phyloP scores from a whole-genome alignment of 441 rosid genomes.

The Populus hybrid region DNA sequence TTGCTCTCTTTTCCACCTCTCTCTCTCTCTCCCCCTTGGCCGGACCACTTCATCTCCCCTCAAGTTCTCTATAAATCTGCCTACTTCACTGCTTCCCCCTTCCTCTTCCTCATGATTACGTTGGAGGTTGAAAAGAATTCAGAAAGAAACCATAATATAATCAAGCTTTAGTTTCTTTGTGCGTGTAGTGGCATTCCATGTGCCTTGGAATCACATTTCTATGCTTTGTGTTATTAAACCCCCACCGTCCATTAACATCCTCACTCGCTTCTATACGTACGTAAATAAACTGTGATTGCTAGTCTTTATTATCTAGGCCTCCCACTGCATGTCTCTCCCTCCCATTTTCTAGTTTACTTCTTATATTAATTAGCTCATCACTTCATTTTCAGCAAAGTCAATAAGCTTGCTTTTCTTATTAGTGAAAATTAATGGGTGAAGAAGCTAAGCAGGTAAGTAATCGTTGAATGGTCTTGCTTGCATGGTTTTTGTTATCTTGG shows the following conservation, averaged over 20 bases:
- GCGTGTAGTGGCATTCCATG: conserved; percentile 43
- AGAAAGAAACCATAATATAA: conserved; percentile 15
- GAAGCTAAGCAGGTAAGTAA: conserved; percentile 50
- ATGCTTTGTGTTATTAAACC: conserved; percentile 11
- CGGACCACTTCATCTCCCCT: background rate
- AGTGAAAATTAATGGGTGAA: conserved; percentile 44
- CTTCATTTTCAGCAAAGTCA: background rate
- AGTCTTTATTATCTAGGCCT: background rate
- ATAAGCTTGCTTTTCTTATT: background rate
- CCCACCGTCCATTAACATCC: conserved; percentile 24
- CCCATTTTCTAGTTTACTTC: background rate
- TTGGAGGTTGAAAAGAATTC: conserved; percentile 15
- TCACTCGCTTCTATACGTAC: background rate
- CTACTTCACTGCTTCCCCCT: conserved; percentile 26
- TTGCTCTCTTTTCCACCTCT: background rate
- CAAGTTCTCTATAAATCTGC: conserved; percentile 27
- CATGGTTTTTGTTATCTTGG: background rate
- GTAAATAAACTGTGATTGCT: background rate
- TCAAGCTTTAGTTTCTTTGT: conserved; percentile 7
- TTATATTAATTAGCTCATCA: background rate
- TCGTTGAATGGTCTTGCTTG: background rate
- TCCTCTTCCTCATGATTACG: conserved; percentile 4
- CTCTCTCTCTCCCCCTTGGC: background rate
- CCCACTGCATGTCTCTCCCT: background rate
- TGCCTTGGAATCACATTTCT: conserved; percentile 34